Base-by-base conservation (phyloP, 1,139 yeast species). In the Yamadazyma blattariae region DNA sequence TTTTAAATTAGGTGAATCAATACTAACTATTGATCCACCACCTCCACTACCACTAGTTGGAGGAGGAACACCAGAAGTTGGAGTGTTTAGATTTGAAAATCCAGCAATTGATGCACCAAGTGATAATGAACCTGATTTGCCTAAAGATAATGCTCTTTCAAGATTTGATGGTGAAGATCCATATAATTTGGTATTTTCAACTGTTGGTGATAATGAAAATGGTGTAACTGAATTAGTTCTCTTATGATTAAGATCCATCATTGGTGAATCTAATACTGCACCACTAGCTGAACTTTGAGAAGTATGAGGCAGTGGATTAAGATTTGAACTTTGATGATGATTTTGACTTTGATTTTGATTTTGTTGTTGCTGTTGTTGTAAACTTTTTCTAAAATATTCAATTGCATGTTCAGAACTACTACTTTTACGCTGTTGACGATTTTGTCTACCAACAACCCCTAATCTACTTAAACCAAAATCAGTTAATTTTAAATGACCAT, bases 401-500 rank as follows among this genome's bases (percentile, higher is more conserved):
- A 70, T 63, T 1, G 68, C 71, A 35, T 65, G 72, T 33, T 70
- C 77, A 6, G 74, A 61, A 6, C 71, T 59, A 38, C 71, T 65
- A 42, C 74, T 69, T 33, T 66, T 67, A 18, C 78, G 46, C 27
- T 71, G 71, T 11, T 49, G 35, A 29, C 58, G 47, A 6, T 68
- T 69, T 55, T 88, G 96, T 57, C 97, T 78, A 26, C 90, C 86
- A 25, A 88, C 79, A 32, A 90, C 75, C 17, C 97, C 97, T 69
- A 89, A 80, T 54, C 96, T 68, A 5, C 96, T 86, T 33, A 94
- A 70, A 1, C 98, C 99, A 64, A 94, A 94, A 61, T 94, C 98
- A 0, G 97, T 90, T 43, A 94, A 64, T 56, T 92, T 94, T 45
- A 92, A 62, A 61, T 92, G 98, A 0, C 99, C 99, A 28, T 71